phyloP scores from a whole-genome alignment of 2,329 filamentous ascomycete species.

The Cadophora malorum region DNA sequence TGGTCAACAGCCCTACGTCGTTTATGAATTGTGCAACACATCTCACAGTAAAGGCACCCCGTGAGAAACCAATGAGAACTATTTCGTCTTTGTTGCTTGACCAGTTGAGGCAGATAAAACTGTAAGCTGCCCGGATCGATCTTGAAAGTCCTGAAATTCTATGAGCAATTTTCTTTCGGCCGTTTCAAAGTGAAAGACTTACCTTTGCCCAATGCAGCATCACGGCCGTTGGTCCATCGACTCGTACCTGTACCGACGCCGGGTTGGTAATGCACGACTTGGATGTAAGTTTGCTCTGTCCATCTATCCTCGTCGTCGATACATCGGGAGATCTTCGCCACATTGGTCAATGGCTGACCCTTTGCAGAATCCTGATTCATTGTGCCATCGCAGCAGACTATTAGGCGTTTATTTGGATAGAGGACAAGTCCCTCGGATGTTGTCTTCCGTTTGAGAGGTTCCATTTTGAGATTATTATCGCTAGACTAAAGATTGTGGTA shows the following conservation, averaged over 20 bases:
- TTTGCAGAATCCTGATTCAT: slow-evolving; percentile 10
- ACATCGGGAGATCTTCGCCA: slow-evolving; percentile 26
- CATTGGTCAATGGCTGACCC: slow-evolving; percentile 24
- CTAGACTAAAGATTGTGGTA: neutral
- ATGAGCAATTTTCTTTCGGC: slow-evolving; percentile 48
- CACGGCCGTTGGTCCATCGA: slow-evolving; percentile 53
- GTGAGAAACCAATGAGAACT: slow-evolving; percentile 47
- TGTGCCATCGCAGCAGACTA: slow-evolving; percentile 31
- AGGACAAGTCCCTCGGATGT: neutral
- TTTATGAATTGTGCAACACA: slow-evolving; percentile 41
- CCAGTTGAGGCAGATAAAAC: slow-evolving; percentile 48
- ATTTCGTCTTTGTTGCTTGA: slow-evolving; percentile 48
- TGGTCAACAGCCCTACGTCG: slow-evolving; percentile 36
- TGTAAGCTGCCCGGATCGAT: slow-evolving; percentile 53
- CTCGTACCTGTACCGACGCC: slow-evolving; percentile 62
- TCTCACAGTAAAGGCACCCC: slow-evolving; percentile 48
- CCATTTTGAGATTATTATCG: neutral
- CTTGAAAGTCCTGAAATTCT: slow-evolving; percentile 50
- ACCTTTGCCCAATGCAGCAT: slow-evolving; percentile 48
- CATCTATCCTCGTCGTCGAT: slow-evolving; percentile 41
- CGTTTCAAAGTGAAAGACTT: neutral
- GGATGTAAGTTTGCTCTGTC: slow-evolving; percentile 37
- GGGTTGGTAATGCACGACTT: slow-evolving; percentile 64
- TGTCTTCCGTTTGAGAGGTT: neutral
- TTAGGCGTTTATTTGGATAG: slow-evolving; percentile 22